These are phyloP conservation scores for Debaryomyces nepalensis DNA, from an alignment of 1,139 yeast genomes.

Conservation along the genomic window DNA sequence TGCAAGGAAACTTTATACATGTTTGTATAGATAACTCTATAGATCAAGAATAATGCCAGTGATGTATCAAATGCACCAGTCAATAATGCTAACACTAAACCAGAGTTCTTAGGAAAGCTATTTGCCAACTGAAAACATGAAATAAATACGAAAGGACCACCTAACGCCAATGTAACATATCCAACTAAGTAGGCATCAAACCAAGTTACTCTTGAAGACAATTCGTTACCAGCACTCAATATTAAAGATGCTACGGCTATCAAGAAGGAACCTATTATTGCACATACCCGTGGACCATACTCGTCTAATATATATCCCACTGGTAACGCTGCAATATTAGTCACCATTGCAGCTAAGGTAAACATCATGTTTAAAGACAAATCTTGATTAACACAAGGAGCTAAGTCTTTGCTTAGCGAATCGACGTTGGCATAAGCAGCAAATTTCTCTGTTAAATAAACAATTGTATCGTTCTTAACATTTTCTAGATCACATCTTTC, in stretches of 20 bases:
- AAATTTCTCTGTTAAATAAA: slow-evolving; percentile 20
- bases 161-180: slow-evolving; percentile 47
- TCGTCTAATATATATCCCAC: slow-evolving; percentile 80
- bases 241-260: slow-evolving; percentile 57
- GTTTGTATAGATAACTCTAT: slow-evolving; percentile 64
- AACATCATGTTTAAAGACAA: slow-evolving; percentile 79
- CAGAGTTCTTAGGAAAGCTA: slow-evolving; percentile 48
- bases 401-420: neutral
- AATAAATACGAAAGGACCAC: slow-evolving; percentile 53
- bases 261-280: slow-evolving; percentile 69
- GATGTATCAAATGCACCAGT: slow-evolving; percentile 51
- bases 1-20: slow-evolving; percentile 37
- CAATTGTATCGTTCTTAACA: slow-evolving; percentile 14
- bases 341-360: slow-evolving; percentile 83
- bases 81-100: slow-evolving; percentile 44
- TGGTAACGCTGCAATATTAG: slow-evolving; percentile 81
- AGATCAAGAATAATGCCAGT: slow-evolving; percentile 54
- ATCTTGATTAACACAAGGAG: slow-evolving; percentile 73
- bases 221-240: slow-evolving; percentile 41
- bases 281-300: slow-evolving; percentile 81
- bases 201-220: slow-evolving; percentile 18
- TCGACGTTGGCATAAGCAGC: neutral
- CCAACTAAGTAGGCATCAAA: slow-evolving; percentile 46
- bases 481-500: slow-evolving; percentile 50
- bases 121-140: slow-evolving; percentile 53